A percentile compares a stretch with the other conserved stretches of the same genome.
phyloP scores from a whole-genome alignment of 768 basidiomycete genomes.

The Lentinula lateritia region DNA sequence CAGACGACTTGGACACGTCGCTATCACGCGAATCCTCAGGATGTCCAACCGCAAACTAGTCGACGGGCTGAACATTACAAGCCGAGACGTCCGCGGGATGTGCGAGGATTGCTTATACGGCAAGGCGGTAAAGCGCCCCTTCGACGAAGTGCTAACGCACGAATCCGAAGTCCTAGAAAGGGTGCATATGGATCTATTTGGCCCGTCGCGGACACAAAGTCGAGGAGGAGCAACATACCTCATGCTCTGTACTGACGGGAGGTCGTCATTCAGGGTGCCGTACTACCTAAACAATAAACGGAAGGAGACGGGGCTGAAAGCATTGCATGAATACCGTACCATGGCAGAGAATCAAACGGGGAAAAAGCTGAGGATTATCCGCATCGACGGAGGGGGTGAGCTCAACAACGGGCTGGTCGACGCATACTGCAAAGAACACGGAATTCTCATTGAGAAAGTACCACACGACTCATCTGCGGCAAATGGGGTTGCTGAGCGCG shows the following conservation, averaged over 20 bases:
- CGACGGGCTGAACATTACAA: conserved; percentile 15
- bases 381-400: conserved; percentile 22
- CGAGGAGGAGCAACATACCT: conserved; percentile 16
- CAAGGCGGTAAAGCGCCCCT: conserved; percentile 16
- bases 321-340: conserved; percentile 11
- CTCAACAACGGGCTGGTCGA: conserved; percentile 18
- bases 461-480: conserved; percentile 18
- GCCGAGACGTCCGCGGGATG: not conserved
- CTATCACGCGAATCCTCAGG: conserved; percentile 6
- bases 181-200: conserved; percentile 20
- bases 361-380: conserved; percentile 6
- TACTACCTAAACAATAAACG: conserved; percentile 20
- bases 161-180: conserved; percentile 13
- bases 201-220: conserved; percentile 14
- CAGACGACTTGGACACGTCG: conserved; percentile 9
- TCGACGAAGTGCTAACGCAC: conserved; percentile 12
- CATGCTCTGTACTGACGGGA: conserved; percentile 18
- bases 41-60: conserved; percentile 14
- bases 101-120: conserved; percentile 23
- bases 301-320: conserved; percentile 11
- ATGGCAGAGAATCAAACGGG: conserved; percentile 13
- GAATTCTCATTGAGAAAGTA: conserved; percentile 17
- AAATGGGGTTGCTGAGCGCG: conserved; percentile 20
- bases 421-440: conserved; percentile 10
- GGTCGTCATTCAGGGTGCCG: conserved; percentile 8